Conservation (phyloP, 495 filamentous ascomycete genomes). For the Mycothermus thermophilus region DNA sequence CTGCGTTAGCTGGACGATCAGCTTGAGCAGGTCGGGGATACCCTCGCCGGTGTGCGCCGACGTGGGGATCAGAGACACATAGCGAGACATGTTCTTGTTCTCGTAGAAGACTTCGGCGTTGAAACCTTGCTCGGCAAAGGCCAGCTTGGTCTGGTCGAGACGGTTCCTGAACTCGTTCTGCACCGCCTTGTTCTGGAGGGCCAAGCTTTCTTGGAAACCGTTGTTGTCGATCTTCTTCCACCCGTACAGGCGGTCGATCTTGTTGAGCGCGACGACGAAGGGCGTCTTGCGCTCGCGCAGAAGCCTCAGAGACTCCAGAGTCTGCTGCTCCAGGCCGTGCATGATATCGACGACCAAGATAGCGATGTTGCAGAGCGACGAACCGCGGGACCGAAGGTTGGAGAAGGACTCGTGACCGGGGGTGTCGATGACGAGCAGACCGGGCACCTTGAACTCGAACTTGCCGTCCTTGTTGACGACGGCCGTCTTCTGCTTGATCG, state of each 20-base stretch:
- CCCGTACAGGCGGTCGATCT: conserved; percentile 97
- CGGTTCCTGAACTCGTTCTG: conserved; percentile 91
- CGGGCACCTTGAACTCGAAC: conserved; percentile 96
- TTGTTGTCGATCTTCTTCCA: conserved; percentile 99
- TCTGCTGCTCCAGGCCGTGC: conserved; percentile 98
- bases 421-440: conserved; percentile 94
- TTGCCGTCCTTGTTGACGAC: conserved; percentile 82
- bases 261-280: conserved; percentile 98
- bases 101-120: conserved; percentile 94
- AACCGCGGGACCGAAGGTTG: conserved; percentile 89
- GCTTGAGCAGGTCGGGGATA: conserved; percentile 97
- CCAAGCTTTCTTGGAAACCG: conserved; percentile 85
- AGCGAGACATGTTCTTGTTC: conserved; percentile 90
- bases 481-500: conserved; percentile 75
- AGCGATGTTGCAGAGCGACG: conserved; percentile 97
- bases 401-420: conserved; percentile 99
- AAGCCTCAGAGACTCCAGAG: conserved; percentile 89
- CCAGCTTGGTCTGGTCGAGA: conserved; percentile 79
- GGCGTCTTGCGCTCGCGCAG: conserved; percentile 89
- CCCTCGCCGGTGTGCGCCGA: conserved; percentile 97
- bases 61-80: conserved; percentile 89
- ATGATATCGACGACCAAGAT: conserved; percentile 99
- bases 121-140: conserved; percentile 92
- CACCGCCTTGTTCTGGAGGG: conserved; percentile 81
- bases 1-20: conserved; percentile 81